Conservation (phyloP, 805 yeast species). For the Candida jianshihensis region DNA sequence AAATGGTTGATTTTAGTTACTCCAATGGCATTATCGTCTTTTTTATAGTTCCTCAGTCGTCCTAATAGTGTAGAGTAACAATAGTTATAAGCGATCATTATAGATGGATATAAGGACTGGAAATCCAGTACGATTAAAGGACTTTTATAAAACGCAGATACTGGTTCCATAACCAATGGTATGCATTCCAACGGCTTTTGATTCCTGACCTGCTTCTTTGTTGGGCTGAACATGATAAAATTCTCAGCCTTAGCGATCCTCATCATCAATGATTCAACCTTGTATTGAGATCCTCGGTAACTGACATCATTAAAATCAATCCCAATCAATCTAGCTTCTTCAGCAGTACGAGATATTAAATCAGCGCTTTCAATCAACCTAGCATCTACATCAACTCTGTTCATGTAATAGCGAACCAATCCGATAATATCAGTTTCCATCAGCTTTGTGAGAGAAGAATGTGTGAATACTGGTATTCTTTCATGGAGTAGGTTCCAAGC, state of each 20-base stretch:
- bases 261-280: slow-evolving; percentile 78
- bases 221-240: slow-evolving; percentile 68
- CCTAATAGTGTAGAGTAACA: slow-evolving; percentile 76
- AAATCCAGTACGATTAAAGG: slow-evolving; percentile 90
- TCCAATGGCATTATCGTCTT: slow-evolving; percentile 46
- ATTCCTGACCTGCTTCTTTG: slow-evolving; percentile 69
- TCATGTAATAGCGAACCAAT: slow-evolving; percentile 40
- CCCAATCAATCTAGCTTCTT: slow-evolving; percentile 80
- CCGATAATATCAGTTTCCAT: slow-evolving; percentile 28
- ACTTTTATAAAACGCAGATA: slow-evolving; percentile 74
- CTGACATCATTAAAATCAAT: slow-evolving; percentile 84
- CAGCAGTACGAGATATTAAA: slow-evolving; percentile 62
- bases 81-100: slow-evolving; percentile 85
- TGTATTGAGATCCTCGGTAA: slow-evolving; percentile 88
- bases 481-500: slow-evolving; percentile 60
- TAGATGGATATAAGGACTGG: slow-evolving; percentile 89
- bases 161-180: slow-evolving; percentile 91
- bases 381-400: slow-evolving; percentile 36
- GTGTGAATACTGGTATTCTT: slow-evolving; percentile 57
- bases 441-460: slow-evolving; percentile 41
- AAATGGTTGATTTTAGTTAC: slow-evolving; percentile 39
- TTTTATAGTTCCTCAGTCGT: slow-evolving; percentile 42
- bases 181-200: slow-evolving; percentile 84
- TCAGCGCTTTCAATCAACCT: slow-evolving; percentile 46
- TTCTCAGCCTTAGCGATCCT: slow-evolving; percentile 75